Conservation (phyloP, 2,329 filamentous ascomycete genomes). For the Clathrospora elynae region DNA sequence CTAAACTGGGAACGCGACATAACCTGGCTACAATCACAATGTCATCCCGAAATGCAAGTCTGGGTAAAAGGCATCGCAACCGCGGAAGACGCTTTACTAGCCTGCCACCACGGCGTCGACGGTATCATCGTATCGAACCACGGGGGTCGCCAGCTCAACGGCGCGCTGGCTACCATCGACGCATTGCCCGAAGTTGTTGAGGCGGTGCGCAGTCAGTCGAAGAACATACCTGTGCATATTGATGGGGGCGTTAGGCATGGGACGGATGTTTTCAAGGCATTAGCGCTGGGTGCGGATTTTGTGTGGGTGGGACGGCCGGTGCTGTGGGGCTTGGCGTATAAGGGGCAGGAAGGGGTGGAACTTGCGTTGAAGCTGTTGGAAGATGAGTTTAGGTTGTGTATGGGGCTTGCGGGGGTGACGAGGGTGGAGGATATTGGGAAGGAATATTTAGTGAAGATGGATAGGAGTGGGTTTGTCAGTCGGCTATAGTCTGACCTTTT, state of each 20-base stretch:
- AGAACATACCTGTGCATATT: slow-evolving; percentile 71
- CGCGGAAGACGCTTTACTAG: slow-evolving; percentile 51
- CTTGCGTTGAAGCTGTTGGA: slow-evolving; percentile 24
- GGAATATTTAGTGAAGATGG: slow-evolving; percentile 33
- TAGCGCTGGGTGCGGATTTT: slow-evolving; percentile 87
- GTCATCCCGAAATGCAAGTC: slow-evolving; percentile 31
- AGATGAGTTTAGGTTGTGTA: slow-evolving; percentile 31
- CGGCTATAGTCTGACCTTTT: no score
- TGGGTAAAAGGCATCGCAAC: slow-evolving; percentile 54
- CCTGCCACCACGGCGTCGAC: slow-evolving; percentile 50
- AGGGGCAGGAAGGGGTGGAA: slow-evolving; percentile 30
- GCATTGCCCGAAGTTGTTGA: slow-evolving; percentile 61
- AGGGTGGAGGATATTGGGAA: slow-evolving; percentile 28
- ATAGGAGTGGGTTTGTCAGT: slow-evolving; percentile 28
- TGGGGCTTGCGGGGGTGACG: slow-evolving; percentile 31
- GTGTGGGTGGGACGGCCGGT: slow-evolving; percentile 65
- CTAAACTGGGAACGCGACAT: slow-evolving; percentile 34
- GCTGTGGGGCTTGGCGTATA: slow-evolving; percentile 69
- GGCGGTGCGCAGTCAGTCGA: slow-evolving; percentile 51
- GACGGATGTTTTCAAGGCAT: slow-evolving; percentile 91
- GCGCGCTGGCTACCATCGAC: slow-evolving; percentile 48
- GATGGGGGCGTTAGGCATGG: slow-evolving; percentile 88
- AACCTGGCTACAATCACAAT: slow-evolving; percentile 26
- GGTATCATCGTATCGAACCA: slow-evolving; percentile 59
- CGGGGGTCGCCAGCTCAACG: slow-evolving; percentile 58